Percentiles rank a stretch among this genome's conserved stretches.
These are phyloP conservation scores for Exutisphaerella laricina DNA, from an alignment of 2,329 filamentous ascomycete genomes.

Conservation along the genomic window DNA sequence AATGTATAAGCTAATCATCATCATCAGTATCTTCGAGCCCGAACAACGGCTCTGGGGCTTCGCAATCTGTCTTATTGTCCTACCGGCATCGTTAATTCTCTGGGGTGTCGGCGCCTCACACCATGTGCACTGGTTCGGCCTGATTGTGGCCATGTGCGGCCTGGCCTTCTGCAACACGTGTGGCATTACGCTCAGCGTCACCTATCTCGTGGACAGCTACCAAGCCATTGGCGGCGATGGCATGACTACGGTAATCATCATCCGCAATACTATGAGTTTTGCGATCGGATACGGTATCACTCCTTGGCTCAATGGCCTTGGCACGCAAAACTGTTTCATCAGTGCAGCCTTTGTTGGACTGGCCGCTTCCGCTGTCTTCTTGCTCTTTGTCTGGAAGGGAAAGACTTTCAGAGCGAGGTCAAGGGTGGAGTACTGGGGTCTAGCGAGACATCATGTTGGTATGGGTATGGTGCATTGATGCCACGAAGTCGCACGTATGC, in stretches of 20 bases:
- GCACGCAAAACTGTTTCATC: conserved; percentile 39
- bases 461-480: conserved; percentile 2
- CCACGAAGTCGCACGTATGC: too few species aligned
- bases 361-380: conserved; percentile 34
- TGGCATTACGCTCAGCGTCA: conserved; percentile 36
- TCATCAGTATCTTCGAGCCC: conserved; percentile 32
- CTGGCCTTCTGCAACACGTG: conserved; percentile 41
- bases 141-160: conserved; percentile 41
- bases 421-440: conserved; percentile 14
- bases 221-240: conserved; percentile 41
- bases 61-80: conserved; percentile 35
- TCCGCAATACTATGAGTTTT: conserved; percentile 46
- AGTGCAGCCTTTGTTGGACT: conserved; percentile 39
- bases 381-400: conserved; percentile 18
- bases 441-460: neutral
- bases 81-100: conserved; percentile 41
- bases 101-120: conserved; percentile 44
- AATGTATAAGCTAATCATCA: neutral
- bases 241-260: conserved; percentile 41
- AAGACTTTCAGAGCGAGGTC: conserved; percentile 13
- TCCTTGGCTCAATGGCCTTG: conserved; percentile 36
- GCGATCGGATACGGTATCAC: conserved; percentile 45
- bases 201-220: conserved; percentile 41
- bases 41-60: conserved; percentile 39
- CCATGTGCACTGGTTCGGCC: conserved; percentile 44